Conservation (phyloP, 2,329 filamentous ascomycete genomes). For the Colletotrichum camelliae region DNA sequence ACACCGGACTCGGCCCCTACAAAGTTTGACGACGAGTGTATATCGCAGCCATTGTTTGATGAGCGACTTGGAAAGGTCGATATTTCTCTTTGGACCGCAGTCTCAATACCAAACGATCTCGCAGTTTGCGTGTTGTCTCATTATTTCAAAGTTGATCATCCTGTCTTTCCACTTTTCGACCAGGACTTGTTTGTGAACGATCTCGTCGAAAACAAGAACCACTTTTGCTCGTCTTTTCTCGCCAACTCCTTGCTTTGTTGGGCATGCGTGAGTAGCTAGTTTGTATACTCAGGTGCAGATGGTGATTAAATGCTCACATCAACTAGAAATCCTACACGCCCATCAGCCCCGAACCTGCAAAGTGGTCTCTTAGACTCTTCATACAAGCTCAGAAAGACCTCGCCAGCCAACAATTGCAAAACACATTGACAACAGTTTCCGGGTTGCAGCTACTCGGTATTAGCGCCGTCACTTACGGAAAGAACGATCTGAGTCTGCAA, state of each 20-base stretch:
- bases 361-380: background rate
- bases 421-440: background rate
- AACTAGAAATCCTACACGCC: background rate
- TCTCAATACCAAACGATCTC: slow-evolving; percentile 1
- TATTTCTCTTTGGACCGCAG: background rate
- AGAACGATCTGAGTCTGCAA: background rate
- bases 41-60: background rate
- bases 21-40: background rate
- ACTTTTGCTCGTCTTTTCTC: slow-evolving; percentile 1
- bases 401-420: background rate
- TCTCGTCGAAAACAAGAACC: background rate
- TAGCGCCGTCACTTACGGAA: background rate
- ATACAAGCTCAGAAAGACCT: background rate
- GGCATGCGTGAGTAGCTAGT: background rate
- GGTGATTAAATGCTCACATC: background rate
- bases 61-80: background rate
- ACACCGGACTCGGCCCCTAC: background rate
- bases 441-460: background rate
- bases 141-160: slow-evolving; percentile 6
- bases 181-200: background rate
- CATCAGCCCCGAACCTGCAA: background rate
- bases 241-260: background rate
- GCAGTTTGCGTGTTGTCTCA: background rate
- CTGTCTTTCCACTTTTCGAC: slow-evolving; percentile 4
- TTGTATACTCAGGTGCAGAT: fast-evolving